Evolutionary conservation across 768 basidiomycete species (phyloP).

Genomic region (Collybiopsis confluens): DNA sequence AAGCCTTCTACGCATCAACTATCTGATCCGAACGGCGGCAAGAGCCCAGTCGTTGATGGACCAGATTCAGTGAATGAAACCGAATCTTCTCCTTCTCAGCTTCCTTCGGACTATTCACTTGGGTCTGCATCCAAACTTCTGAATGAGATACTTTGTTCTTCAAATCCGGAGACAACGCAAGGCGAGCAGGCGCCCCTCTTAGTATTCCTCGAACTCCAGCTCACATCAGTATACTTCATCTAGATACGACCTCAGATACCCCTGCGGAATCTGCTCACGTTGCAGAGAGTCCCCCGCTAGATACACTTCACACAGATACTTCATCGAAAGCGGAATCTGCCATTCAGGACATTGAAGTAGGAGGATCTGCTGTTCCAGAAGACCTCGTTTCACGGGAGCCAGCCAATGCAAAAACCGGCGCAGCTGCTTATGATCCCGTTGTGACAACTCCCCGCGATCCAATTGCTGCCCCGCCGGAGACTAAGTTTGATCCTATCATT

Average conservation of each 20-base stretch:
- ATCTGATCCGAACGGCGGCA: constrained; percentile 7
- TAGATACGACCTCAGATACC: not conserved
- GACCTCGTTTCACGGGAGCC: not conserved
- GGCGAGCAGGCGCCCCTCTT: not conserved
- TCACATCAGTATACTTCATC: not conserved
- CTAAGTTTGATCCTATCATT: not conserved
- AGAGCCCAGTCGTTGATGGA: not conserved
- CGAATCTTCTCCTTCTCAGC: not conserved
- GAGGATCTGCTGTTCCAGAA: not conserved
- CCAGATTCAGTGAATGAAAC: too few species aligned
- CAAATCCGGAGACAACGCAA: not conserved
- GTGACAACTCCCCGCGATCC: constrained; percentile 5
- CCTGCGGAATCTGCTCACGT: not conserved
- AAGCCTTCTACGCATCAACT: constrained; percentile 21
- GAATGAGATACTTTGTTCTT: not conserved
- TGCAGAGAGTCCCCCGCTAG: not conserved
- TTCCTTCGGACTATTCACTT: not conserved
- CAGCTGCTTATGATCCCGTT: not conserved
- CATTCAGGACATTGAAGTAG: not conserved
- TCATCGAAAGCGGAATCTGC: not conserved
- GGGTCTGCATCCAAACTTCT: not conserved
- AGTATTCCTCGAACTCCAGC: not conserved
- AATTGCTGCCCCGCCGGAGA: constrained; percentile 1
- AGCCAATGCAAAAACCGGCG: not conserved
- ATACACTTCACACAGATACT: not conserved